phyloP scores from a whole-genome alignment of 2,329 filamentous ascomycete genomes.

The Leptographium procerum region DNA sequence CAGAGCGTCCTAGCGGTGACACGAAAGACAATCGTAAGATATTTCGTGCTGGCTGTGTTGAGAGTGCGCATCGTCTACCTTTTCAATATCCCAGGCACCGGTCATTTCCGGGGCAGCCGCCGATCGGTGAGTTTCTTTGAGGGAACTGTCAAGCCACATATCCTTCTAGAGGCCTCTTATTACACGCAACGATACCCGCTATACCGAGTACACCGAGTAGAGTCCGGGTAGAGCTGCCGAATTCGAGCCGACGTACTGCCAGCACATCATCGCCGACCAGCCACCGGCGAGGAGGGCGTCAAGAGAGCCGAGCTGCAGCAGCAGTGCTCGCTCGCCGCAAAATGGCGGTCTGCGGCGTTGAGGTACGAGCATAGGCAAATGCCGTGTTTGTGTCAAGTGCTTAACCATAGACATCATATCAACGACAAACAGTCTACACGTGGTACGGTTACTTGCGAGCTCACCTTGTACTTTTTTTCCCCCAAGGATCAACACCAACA shows the following conservation, averaged over 20 bases:
- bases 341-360: not conserved
- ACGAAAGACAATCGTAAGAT: not conserved
- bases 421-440: not conserved
- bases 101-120: not conserved
- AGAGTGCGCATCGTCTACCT: too few species aligned
- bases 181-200: too few species aligned
- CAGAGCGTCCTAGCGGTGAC: not conserved
- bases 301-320: not conserved
- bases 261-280: not conserved
- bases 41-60: not conserved
- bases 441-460: too few species aligned
- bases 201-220: too few species aligned
- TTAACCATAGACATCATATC: too few species aligned
- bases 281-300: too few species aligned
- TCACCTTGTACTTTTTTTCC: too few species aligned
- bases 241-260: not conserved
- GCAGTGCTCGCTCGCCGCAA: not conserved
- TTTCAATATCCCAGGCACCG: not conserved
- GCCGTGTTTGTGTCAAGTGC: too few species aligned
- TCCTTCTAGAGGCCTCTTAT: not conserved
- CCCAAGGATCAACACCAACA: too few species aligned
- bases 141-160: not conserved
- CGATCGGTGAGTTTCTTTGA: not conserved
- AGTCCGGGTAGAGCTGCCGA: too few species aligned
- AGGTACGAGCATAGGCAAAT: too few species aligned